Base-by-base conservation (phyloP, 1,284 basidiomycete species). In the Moesziomyces sp. region DNA sequence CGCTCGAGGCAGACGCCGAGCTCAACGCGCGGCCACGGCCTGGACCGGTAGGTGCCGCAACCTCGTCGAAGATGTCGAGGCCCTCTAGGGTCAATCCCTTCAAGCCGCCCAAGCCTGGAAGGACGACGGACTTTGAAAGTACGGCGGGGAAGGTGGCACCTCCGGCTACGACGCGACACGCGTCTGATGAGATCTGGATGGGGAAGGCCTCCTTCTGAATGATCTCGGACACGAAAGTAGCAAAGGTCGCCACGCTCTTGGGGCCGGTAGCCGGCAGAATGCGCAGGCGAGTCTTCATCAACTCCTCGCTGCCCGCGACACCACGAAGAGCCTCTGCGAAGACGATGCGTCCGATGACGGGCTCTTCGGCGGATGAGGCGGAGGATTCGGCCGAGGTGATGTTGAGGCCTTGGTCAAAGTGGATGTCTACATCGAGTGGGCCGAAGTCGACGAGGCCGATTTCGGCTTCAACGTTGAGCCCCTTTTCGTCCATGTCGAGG, bases 31-130 rank as follows among this genome's bases (percentile, higher is more conserved):
- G 24, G 3, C 69, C 69, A 7, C 69, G 59, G 2, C 69, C 69
- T 1, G 69, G 69, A 26, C 69, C 69, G 10, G 59, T 67, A 43
- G 70, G 70, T 8, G 65, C 65, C 16, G 65, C 45, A 6, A 74
- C 73, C 49, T 80, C 78, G 44, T 76, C 78, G 23, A 79, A 60
- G 11, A 80, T 69, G 44, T 74, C 58, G 23, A 80, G 67, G 1
- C 64, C 53, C 0, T 68, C 52, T n/a, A 79, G 51, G 5, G 44
- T 44, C n/a, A 80, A 33, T 5, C 64, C 69, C 13, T 46, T 52
- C 16, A 80, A 57, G 38, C 77, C 77, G n/a, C 75, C 75, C 1
- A 80, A 52, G 14, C 77, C 77, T 1, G 59, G 58, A n/a, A 80
- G 23, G 1, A 28, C n/a, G 58, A 80, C 59, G 14, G 57, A 46